Base-by-base conservation (phyloP, 257 asterid species). In the Orobanche coerulescens region DNA sequence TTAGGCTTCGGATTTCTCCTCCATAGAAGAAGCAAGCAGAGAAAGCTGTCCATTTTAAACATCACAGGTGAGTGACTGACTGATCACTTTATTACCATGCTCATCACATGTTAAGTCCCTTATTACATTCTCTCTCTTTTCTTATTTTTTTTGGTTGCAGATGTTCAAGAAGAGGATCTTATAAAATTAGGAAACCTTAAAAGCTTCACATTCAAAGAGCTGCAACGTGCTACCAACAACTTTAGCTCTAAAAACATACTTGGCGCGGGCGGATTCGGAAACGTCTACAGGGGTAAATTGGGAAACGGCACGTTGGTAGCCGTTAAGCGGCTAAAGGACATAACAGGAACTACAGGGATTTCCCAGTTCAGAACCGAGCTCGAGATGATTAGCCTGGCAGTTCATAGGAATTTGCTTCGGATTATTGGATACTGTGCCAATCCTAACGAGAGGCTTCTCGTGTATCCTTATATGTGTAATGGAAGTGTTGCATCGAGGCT, bases 401-500 rank as follows among this genome's bases (percentile, higher is more conserved):
- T 88, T 73, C 98, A 91, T 64, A 71, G 96, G 34, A 82, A 91
- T 76, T 68, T 91, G 78, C 95, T 91, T 10, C 87, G 94, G 3
- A 68, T 88, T 28, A 57, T 83, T 9, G 98, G 98, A 47, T 91
- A 83, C 53, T 91, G 98, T 30, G 95, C 87, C 61, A 76, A 85
- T 15, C 75, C 82, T 1, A 80, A 46, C 5, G 98, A 91, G 64
- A 79, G 88, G 59, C 94, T 91, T 57, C 78, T 91, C 4, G 98
- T 91, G 4, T 91, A 91, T 72, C 98, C 96, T 36, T 91, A 76
- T 59, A 91, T 91, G 98, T 80, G 81, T 28, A 91, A 91, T 64
- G 98, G 98, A 10, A 91, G 98, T 40, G 90, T 85, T 36, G 96
- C 98, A 0, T 78, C 95, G 0, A 79, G 96, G 68, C 95, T 91